Base-by-base conservation (phyloP, 371 early-diverging fungal species). In the Fennellomyces sp. region DNA sequence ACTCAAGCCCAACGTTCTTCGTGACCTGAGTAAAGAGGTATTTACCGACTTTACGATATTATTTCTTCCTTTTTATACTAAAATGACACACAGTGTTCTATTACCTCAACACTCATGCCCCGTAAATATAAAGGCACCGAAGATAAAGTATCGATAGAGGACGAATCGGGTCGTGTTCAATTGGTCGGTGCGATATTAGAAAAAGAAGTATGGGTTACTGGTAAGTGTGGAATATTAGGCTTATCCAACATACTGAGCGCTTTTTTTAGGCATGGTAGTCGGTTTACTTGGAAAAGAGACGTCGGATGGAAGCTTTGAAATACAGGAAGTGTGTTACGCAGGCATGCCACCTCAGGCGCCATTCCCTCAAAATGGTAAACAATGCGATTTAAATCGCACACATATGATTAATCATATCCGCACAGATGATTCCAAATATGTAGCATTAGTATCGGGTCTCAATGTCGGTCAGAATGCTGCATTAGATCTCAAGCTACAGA, bases 111-210 rank as follows among this genome's bases (percentile, higher is more conserved):
- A 23, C 77, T 87, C 7, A 78, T 82, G 19, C 78, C 86, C 5
- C 70, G 69, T 25, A 91, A 87, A 66, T 94, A 92, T 70, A 73
- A 72, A 10, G 75, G 79, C 12, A 88, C 85, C 3, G 65, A 75
- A 0, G 90, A 92, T 57, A 69, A 68, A 13, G 70, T 91, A n/a
- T 74, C 83, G 8, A 62, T 96, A 39, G 97, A 97, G 63, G 97
- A 97, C 71, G 96, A 96, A 66, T 94, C 93, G 1, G 97, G 97
- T 1, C 86, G 97, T 33, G 81, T 96, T 59, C 76, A 64, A 66
- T 76, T 88, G 38, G 69, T 62, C 28, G 97, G 90, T 12, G 60
- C 61, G 4, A 60, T 76, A n/a, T 31, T 90, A 19, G 63, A 78
- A 15, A 67, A 70, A 19, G 70, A 73, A 26, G 58, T 78, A 21